These are phyloP conservation scores for Triadica sebifera DNA, from an alignment of 345 rosid species.

Conservation along the genomic window DNA sequence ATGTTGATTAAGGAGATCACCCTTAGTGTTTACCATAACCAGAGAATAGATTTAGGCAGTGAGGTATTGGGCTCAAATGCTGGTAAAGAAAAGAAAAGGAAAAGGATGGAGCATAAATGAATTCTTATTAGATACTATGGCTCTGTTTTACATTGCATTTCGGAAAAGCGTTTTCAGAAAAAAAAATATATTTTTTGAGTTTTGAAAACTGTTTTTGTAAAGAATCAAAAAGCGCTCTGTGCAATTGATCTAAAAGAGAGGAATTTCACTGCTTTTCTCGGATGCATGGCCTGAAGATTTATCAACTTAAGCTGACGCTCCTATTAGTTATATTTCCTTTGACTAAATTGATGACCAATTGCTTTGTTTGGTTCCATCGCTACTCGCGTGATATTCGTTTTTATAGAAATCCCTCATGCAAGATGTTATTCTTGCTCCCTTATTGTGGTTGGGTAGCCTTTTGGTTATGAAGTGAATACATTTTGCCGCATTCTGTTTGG, in stretches of 20 bases:
- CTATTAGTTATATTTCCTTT: not conserved
- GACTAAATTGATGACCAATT: not conserved
- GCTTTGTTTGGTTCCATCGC: not conserved
- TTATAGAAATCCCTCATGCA: too few species aligned
- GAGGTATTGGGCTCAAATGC: not conserved
- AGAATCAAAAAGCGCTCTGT: too few species aligned
- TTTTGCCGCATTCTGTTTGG: not conserved
- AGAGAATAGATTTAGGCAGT: not conserved
- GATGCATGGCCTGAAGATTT: too few species aligned
- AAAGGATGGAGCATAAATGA: not conserved
- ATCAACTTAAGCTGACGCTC: not conserved
- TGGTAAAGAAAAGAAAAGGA: not conserved
- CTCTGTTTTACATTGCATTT: too few species aligned
- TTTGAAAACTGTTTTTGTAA: too few species aligned
- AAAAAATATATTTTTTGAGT: too few species aligned
- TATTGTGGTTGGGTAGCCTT: not conserved
- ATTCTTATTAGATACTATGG: not conserved
- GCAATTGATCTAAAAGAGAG: not conserved
- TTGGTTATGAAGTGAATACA: not conserved
- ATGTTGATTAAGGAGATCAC: not conserved
- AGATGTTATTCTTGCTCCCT: not conserved
- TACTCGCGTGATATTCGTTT: not conserved
- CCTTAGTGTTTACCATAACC: not conserved
- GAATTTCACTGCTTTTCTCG: not conserved
- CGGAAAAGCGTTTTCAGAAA: too few species aligned